Percentiles rank a stretch among this genome's conserved stretches.
These are phyloP conservation scores for Melanopsichium pennsylvanicum DNA, from an alignment of 1,284 basidiomycete genomes.

Conservation along the genomic window DNA sequence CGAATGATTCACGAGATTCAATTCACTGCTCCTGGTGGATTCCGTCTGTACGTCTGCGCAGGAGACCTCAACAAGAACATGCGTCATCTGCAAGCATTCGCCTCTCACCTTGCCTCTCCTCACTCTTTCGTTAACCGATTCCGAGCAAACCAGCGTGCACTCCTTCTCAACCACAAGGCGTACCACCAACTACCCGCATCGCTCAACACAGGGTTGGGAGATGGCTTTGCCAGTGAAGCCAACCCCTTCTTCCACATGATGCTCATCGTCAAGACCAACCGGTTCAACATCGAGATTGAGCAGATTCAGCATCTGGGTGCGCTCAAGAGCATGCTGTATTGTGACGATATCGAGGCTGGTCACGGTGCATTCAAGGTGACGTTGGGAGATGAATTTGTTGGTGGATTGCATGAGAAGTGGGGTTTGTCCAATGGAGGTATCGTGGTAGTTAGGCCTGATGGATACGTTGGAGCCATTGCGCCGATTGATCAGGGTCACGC, in stretches of 20 bases:
- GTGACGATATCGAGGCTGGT: slow-evolving; percentile 69
- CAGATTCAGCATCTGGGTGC: slow-evolving; percentile 54
- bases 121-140: slow-evolving; percentile 58
- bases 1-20: slow-evolving; percentile 77
- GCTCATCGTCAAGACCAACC: slow-evolving; percentile 56
- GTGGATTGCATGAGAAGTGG: slow-evolving; percentile 69
- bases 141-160: slow-evolving; percentile 37
- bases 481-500: slow-evolving; percentile 70
- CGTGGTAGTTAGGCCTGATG: slow-evolving; percentile 77
- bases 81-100: slow-evolving; percentile 38
- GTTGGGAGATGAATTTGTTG: slow-evolving; percentile 46
- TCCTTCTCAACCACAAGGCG: slow-evolving; percentile 28
- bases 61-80: slow-evolving; percentile 69
- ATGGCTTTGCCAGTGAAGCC: slow-evolving; percentile 52
- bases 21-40: slow-evolving; percentile 72
- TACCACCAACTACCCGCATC: slow-evolving; percentile 42
- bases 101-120: slow-evolving; percentile 37
- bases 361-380: slow-evolving; percentile 66
- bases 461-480: slow-evolving; percentile 74
- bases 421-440: slow-evolving; percentile 72
- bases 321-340: slow-evolving; percentile 68
- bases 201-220: slow-evolving; percentile 56
- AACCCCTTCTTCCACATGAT: slow-evolving; percentile 65
- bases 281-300: slow-evolving; percentile 62
- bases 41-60: slow-evolving; percentile 76